Conservation (phyloP, 2,329 filamentous ascomycete genomes). For the Trichoderma sp. region DNA sequence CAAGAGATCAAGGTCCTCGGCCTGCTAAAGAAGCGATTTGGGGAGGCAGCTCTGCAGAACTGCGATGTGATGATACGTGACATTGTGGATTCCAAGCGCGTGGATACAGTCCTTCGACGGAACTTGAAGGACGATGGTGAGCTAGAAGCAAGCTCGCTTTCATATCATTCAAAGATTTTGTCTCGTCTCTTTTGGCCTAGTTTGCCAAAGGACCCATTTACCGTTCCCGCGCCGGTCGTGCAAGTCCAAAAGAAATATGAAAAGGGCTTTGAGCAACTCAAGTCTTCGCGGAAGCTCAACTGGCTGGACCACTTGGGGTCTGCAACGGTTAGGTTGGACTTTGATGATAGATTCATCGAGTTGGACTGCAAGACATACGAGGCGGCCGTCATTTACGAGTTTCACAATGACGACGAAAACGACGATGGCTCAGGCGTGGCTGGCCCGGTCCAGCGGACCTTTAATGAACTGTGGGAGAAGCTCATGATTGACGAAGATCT, state of each 20-base stretch:
- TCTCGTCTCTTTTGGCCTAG: constrained; percentile 93
- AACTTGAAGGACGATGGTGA: constrained; percentile 31
- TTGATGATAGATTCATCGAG: constrained; percentile 75
- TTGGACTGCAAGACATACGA: constrained; percentile 81
- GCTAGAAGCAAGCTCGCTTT: constrained; percentile 30
- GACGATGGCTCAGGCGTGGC: constrained; percentile 36
- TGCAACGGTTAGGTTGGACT: constrained; percentile 76
- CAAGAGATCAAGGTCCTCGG: constrained; percentile 83
- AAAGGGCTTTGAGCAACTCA: constrained; percentile 74
- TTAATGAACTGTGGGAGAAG: constrained; percentile 56
- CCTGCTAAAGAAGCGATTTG: constrained; percentile 84
- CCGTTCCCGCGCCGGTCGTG: constrained; percentile 59
- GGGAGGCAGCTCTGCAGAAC: constrained; percentile 80
- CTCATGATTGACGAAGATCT: constrained; percentile 76
- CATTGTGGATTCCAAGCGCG: constrained; percentile 76
- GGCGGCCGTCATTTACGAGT: constrained; percentile 83
- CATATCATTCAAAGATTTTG: constrained; percentile 79
- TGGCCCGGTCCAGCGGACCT: constrained; percentile 45
- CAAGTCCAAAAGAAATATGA: constrained; percentile 71
- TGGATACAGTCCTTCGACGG: constrained; percentile 68
- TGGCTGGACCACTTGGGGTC: constrained; percentile 85
- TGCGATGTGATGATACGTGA: constrained; percentile 98
- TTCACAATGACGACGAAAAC: constrained; percentile 52
- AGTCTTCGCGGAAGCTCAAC: constrained; percentile 80
- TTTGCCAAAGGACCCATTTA: constrained; percentile 69